A percentile compares a stretch with the other conserved stretches of the same genome.
Evolutionary conservation across 2,329 filamentous ascomycete species (phyloP).

Genomic region (Hirsutella minnesotensis): DNA sequence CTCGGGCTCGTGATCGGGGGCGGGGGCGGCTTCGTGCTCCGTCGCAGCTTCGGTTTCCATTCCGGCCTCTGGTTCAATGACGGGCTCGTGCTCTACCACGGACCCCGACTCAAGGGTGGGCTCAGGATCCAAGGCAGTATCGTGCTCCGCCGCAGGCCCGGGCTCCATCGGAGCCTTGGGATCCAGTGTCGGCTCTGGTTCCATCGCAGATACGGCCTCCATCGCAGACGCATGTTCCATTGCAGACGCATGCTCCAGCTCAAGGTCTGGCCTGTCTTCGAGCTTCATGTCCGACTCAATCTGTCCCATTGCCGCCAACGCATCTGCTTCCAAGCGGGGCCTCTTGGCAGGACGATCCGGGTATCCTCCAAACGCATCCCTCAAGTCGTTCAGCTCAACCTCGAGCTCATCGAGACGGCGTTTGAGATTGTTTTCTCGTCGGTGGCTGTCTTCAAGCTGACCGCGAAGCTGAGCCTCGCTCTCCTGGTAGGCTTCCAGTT

Average conservation of each 20-base stretch:
- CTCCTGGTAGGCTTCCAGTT: slow-evolving; percentile 36
- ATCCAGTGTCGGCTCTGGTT: not conserved
- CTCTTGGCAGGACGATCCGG: slow-evolving; percentile 8
- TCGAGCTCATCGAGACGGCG: slow-evolving; percentile 71
- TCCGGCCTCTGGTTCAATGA: too few relatives aligned
- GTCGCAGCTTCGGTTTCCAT: too few relatives aligned
- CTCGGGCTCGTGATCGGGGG: too few relatives aligned
- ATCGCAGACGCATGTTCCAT: not conserved
- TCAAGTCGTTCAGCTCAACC: slow-evolving; percentile 33
- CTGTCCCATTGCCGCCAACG: not conserved
- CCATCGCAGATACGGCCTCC: not conserved
- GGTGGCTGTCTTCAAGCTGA: slow-evolving; percentile 65
- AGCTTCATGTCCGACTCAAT: not conserved
- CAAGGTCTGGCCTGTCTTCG: not conserved
- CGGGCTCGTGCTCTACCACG: too few relatives aligned
- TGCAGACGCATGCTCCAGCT: not conserved
- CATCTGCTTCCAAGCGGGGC: slow-evolving; percentile 4
- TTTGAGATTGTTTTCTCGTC: slow-evolving; percentile 72
- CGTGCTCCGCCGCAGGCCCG: not conserved
- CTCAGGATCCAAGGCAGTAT: not conserved
- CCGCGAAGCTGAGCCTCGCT: slow-evolving; percentile 36
- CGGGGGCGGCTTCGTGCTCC: too few relatives aligned
- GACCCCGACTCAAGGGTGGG: too few relatives aligned
- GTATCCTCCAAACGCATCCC: slow-evolving; percentile 7
- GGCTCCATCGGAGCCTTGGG: not conserved